phyloP scores from a whole-genome alignment of 2,329 filamentous ascomycete species.

The Penicillium sp. region DNA sequence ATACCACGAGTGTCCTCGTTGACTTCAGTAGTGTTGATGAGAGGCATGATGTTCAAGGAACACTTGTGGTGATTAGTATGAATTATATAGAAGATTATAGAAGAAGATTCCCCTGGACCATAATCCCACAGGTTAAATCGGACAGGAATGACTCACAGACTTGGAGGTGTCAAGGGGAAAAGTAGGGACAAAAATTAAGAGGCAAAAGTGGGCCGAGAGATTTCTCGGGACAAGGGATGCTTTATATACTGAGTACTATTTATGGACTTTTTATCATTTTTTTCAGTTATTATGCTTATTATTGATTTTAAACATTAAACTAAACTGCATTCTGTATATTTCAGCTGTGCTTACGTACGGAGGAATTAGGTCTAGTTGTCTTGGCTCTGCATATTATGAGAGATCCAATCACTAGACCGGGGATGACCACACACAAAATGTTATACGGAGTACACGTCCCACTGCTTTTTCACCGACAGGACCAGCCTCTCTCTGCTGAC shows the following conservation, averaged over 20 bases:
- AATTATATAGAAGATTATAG: not conserved
- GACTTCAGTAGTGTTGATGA: slow-evolving; percentile 39
- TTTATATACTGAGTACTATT: not conserved
- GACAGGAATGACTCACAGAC: slow-evolving; percentile 4
- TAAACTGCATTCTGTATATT: not conserved
- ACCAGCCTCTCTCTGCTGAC: not conserved
- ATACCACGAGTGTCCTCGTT: slow-evolving; percentile 47
- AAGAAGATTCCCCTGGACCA: not conserved
- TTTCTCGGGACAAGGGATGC: not conserved
- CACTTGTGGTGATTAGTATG: slow-evolving; percentile 4
- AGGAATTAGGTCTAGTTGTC: not conserved
- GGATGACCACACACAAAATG: slow-evolving; percentile 2
- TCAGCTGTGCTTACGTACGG: not conserved
- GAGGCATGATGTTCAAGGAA: slow-evolving; percentile 34
- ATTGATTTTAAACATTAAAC: not conserved
- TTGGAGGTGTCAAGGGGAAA: not conserved
- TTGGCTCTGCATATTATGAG: not conserved
- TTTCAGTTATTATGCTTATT: not conserved
- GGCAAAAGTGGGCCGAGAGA: slow-evolving; percentile 4
- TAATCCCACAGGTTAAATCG: not conserved
- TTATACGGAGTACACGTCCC: not conserved
- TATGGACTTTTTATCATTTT: not conserved
- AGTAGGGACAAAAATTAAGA: slow-evolving; percentile 1
- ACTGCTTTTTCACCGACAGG: not conserved
- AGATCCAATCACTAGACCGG: not conserved